Conservation (phyloP, 1,284 basidiomycete species). For the Irpex sp. region DNA sequence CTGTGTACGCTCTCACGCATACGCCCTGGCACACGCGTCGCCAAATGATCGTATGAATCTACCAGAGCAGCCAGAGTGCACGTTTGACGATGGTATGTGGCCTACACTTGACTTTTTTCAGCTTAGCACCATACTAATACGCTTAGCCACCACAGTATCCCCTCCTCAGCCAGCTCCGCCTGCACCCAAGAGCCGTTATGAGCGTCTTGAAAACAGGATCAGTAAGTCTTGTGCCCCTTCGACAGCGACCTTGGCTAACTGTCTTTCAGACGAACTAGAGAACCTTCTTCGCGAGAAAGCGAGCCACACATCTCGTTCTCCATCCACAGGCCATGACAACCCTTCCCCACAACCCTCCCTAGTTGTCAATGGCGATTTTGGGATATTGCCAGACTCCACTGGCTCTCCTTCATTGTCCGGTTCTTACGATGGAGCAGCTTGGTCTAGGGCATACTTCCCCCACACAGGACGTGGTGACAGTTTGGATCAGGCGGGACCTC, state of each 20-base stretch:
- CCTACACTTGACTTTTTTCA: not conserved
- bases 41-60: constrained; percentile 5
- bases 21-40: constrained; percentile 13
- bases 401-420: not conserved
- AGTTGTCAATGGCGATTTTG: not conserved
- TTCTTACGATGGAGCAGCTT: not conserved
- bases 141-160: constrained; percentile 2
- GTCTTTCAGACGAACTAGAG: constrained; percentile 53
- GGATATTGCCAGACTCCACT: not conserved
- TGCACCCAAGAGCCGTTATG: constrained; percentile 30
- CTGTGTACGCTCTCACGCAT: constrained; percentile 17
- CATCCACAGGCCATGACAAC: not conserved
- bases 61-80: constrained; percentile 14
- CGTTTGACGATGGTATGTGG: constrained; percentile 16
- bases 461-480: not conserved
- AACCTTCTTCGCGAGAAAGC: constrained; percentile 32
- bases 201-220: constrained; percentile 59
- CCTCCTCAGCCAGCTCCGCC: constrained; percentile 1
- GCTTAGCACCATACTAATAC: not conserved
- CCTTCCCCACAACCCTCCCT: not conserved
- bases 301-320: not conserved
- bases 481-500: constrained; percentile 1
- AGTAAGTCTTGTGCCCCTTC: constrained; percentile 36
- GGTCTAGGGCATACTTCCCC: not conserved
- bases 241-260: not conserved